phyloP scores from a whole-genome alignment of 2,329 filamentous ascomycete genomes.

The Sarocladiaceae sp. region DNA sequence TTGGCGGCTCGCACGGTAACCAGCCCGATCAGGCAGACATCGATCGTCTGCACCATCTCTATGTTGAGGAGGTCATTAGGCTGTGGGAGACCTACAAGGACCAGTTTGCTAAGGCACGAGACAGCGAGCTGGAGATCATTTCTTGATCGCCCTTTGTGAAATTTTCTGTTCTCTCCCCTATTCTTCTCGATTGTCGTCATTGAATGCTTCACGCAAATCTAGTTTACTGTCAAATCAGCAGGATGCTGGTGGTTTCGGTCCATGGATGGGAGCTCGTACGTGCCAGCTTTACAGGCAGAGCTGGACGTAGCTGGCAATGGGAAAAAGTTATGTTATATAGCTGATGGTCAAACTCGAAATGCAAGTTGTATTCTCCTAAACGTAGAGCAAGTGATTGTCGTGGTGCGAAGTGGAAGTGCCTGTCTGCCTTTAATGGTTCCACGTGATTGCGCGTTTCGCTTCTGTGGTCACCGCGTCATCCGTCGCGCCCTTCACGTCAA shows the following conservation, averaged over 20 bases:
- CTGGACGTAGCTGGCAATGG: too few species aligned
- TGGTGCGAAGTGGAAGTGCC: neutral
- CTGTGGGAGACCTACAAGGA: conserved; percentile 77
- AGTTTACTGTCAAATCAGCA: too few species aligned
- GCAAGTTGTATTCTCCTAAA: too few species aligned
- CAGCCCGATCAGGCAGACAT: conserved; percentile 70
- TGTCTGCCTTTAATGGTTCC: conserved; percentile 4
- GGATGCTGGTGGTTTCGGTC: too few species aligned
- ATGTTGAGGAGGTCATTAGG: conserved; percentile 66
- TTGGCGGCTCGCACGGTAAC: conserved; percentile 47
- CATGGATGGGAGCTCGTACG: too few species aligned
- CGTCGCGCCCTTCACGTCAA: conserved; percentile 11
- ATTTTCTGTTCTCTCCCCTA: too few species aligned
- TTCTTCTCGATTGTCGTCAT: neutral
- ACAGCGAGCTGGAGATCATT: conserved; percentile 61
- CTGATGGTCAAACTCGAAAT: too few species aligned
- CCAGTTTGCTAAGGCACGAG: conserved; percentile 57
- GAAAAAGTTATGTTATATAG: too few species aligned
- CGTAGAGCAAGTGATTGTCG: too few species aligned
- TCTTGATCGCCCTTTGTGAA: too few species aligned
- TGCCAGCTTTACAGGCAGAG: neutral
- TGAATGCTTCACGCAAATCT: too few species aligned
- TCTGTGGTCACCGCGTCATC: conserved; percentile 16
- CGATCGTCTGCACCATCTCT: conserved; percentile 71
- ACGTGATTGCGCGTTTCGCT: conserved; percentile 19